phyloP scores from a whole-genome alignment of 805 yeast species.

The Pichia scutulata region DNA sequence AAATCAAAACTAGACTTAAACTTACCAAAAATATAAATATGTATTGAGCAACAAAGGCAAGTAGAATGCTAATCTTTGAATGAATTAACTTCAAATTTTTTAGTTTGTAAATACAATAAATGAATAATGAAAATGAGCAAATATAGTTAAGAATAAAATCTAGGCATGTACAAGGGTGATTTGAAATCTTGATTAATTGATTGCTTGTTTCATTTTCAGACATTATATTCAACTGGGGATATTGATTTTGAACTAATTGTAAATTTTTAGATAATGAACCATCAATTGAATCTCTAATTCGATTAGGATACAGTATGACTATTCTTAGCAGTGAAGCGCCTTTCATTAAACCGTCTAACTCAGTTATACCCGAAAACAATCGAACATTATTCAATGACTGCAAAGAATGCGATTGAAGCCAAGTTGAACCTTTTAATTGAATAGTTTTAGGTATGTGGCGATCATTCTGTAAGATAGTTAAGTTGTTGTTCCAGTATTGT shows the following conservation, averaged over 20 bases:
- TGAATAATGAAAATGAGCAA: conserved; percentile 21
- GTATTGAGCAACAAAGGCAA: conserved; percentile 37
- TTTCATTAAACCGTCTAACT: conserved; percentile 36
- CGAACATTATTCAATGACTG: conserved; percentile 22
- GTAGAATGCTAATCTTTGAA: conserved; percentile 38
- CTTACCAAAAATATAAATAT: conserved; percentile 35
- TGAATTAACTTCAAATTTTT: conserved; percentile 28
- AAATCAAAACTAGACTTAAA: conserved; percentile 33
- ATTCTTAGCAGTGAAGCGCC: conserved; percentile 33
- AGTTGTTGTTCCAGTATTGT: conserved; percentile 35
- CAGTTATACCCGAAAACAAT: conserved; percentile 32
- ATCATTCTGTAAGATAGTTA: conserved; percentile 25
- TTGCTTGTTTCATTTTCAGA: neutral
- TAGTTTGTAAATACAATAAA: conserved; percentile 34
- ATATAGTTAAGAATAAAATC: conserved; percentile 1
- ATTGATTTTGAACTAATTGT: conserved; percentile 11
- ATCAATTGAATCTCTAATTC: conserved; percentile 15
- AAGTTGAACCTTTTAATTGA: conserved; percentile 21
- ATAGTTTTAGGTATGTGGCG: conserved; percentile 32
- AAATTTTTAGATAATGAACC: conserved; percentile 28
- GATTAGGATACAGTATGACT: conserved; percentile 20
- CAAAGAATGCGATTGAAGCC: conserved; percentile 15
- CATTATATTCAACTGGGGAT: neutral
- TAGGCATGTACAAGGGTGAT: neutral
- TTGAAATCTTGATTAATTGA: neutral